Conservation (phyloP, 2,329 filamentous ascomycete species). For the Colletotrichum eleusines region DNA sequence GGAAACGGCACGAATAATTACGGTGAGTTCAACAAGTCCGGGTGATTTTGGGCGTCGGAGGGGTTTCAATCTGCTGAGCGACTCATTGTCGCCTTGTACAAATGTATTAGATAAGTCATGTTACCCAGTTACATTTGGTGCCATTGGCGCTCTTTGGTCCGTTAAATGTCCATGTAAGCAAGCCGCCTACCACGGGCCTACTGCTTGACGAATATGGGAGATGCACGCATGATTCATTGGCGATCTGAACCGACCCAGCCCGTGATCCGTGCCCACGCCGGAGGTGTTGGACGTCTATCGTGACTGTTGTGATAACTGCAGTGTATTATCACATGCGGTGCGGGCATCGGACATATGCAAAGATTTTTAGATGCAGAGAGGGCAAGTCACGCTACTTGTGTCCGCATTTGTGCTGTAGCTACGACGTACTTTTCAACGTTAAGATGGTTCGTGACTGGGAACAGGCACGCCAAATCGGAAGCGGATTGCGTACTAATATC, state of each 20-base stretch:
- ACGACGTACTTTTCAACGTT: neutral
- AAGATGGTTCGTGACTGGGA: neutral
- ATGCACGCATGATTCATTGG: neutral
- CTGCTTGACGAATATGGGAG: neutral
- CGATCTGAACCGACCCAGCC: neutral
- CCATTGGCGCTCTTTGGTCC: neutral
- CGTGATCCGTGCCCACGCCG: neutral
- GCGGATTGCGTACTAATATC: neutral
- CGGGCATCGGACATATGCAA: neutral
- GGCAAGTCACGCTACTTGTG: neutral
- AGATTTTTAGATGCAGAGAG: neutral
- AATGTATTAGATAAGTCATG: conserved; percentile 32
- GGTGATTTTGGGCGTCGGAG: conserved; percentile 32
- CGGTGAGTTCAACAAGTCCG: conserved; percentile 27
- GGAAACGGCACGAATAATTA: conserved; percentile 38
- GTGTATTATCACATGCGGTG: neutral
- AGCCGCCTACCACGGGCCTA: neutral
- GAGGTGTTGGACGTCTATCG: neutral
- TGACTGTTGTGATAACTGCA: neutral
- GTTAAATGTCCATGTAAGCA: neutral
- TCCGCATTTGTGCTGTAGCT: neutral
- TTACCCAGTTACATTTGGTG: conserved; percentile 6
- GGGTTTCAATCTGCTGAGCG: conserved; percentile 28
- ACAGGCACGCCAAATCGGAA: neutral
- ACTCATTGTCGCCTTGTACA: conserved; percentile 22